Evolutionary conservation across 2,329 filamentous ascomycete species (phyloP).

Genomic region (Juglanconis sp.): DNA sequence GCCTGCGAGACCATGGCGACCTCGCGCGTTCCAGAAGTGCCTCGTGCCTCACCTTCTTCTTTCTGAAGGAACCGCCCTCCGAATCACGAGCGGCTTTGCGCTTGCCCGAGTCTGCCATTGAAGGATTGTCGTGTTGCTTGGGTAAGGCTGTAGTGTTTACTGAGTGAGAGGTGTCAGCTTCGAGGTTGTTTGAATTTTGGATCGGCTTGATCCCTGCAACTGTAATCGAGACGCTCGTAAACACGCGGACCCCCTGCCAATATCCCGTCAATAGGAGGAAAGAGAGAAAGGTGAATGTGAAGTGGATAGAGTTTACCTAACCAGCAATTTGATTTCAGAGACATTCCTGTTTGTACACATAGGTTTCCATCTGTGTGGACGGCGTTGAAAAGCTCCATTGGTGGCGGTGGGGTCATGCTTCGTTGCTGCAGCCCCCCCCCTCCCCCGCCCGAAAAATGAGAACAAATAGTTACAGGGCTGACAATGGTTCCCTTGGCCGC

Average conservation of each 20-base stretch:
- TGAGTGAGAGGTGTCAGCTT: not conserved
- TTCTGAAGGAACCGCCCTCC: conserved; percentile 3
- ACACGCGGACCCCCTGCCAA: conserved; percentile 1
- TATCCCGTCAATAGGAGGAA: not conserved
- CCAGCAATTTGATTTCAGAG: not conserved
- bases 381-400: too few relatives aligned
- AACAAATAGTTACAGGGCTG: too few relatives aligned
- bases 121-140: not conserved
- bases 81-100: conserved; percentile 9
- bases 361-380: not conserved
- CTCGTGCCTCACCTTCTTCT: conserved; percentile 14
- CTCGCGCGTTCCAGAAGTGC: not conserved
- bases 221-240: conserved; percentile 13
- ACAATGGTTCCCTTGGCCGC: too few relatives aligned
- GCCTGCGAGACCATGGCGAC: too few relatives aligned
- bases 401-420: too few relatives aligned
- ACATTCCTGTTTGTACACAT: not conserved
- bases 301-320: too few relatives aligned
- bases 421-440: too few relatives aligned
- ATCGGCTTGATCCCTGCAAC: not conserved
- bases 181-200: not conserved
- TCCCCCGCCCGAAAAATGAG: too few relatives aligned
- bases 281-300: not conserved
- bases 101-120: conserved; percentile 13
- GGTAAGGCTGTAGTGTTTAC: not conserved